Conservation (phyloP, 139 green algal species). For the Chlamydomonas sphaeroides region DNA sequence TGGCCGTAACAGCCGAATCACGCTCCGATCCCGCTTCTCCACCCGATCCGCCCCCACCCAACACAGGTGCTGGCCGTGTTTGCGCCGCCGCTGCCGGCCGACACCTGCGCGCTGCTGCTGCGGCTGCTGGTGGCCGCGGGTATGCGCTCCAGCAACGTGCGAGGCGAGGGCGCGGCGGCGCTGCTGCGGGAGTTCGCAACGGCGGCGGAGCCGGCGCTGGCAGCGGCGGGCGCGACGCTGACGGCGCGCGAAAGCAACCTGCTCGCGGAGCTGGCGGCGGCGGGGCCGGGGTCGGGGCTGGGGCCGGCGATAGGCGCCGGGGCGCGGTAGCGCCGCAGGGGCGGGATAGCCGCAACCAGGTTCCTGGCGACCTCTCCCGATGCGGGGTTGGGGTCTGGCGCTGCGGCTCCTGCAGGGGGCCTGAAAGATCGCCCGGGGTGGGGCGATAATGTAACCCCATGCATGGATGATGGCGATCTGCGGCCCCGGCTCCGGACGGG, state of each 20-base stretch:
- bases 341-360: too few species aligned
- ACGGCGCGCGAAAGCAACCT: conserved; percentile 17
- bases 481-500: too few species aligned
- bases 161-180: conserved; percentile 8
- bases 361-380: too few species aligned
- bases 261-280: conserved; percentile 31
- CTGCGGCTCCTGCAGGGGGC: too few species aligned
- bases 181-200: conserved; percentile 33
- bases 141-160: conserved; percentile 23
- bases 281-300: background rate
- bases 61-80: conserved; percentile 17
- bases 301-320: background rate
- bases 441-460: too few species aligned
- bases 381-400: too few species aligned
- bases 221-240: background rate
- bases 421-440: too few species aligned
- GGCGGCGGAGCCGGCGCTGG: background rate
- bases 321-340: too few species aligned
- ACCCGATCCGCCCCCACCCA: background rate
- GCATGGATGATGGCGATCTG: too few species aligned
- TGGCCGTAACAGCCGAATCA: background rate
- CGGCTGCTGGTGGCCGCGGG: conserved; percentile 33
- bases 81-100: background rate
- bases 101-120: background rate
- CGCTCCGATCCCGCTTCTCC: too few species aligned